phyloP scores from a whole-genome alignment of 306 rosid species.

The Canavalia gladiata region DNA sequence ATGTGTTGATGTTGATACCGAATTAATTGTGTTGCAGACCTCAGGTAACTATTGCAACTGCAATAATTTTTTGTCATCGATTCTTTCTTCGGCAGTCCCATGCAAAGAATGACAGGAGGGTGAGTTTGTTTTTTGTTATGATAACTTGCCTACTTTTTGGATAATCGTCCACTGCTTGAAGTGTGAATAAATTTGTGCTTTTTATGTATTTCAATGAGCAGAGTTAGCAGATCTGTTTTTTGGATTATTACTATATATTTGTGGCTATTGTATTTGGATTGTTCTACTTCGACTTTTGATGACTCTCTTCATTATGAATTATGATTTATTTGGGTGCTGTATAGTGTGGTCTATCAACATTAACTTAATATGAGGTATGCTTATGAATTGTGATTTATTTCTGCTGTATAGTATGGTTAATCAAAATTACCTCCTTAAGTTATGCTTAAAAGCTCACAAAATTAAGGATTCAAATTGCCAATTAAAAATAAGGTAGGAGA shows the following conservation, averaged over 20 bases:
- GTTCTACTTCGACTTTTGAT: neutral
- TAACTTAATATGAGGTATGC: neutral
- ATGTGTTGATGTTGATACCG: slow-evolving; percentile 7
- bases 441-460: neutral
- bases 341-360: neutral
- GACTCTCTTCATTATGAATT: slow-evolving; percentile 15
- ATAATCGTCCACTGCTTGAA: neutral
- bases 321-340: neutral
- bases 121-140: slow-evolving; percentile 56
- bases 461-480: neutral
- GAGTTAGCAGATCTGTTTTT: neutral
- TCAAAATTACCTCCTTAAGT: neutral
- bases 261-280: neutral
- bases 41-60: slow-evolving; percentile 97
- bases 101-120: slow-evolving; percentile 97
- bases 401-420: neutral
- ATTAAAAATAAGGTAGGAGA: neutral
- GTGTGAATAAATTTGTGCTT: slow-evolving; percentile 3
- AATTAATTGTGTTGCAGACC: slow-evolving; percentile 74
- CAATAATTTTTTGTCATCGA: slow-evolving; percentile 95
- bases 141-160: slow-evolving; percentile 22
- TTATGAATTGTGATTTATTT: neutral
- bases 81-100: slow-evolving; percentile 97
- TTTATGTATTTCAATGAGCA: neutral
- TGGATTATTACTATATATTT: neutral